Percentiles rank a stretch among this genome's conserved stretches.
Evolutionary conservation across 139 green algal genomes (phyloP).

Genomic region (Coccomyxa sp.): DNA sequence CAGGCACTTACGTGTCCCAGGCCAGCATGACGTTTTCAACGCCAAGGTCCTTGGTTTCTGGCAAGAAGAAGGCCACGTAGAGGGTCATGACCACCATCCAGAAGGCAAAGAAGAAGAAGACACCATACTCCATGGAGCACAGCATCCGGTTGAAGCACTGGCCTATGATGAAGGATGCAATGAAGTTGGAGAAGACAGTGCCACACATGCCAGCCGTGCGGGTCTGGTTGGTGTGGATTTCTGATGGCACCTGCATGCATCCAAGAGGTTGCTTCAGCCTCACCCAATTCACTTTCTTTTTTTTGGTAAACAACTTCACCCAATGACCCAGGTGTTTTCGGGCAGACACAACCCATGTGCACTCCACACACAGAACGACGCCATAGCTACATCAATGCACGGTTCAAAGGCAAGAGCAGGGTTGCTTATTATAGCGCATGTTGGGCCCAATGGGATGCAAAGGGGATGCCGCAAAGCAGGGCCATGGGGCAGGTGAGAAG

Average conservation of each 20-base stretch:
- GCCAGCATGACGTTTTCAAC: slow-evolving; percentile 28
- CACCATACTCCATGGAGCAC: slow-evolving; percentile 43
- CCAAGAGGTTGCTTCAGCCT: not conserved
- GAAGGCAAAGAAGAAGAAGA: slow-evolving; percentile 60
- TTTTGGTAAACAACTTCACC: too few species aligned
- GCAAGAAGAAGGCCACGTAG: slow-evolving; percentile 52
- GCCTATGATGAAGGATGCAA: slow-evolving; percentile 62
- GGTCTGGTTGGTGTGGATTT: slow-evolving; percentile 23
- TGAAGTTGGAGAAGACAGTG: slow-evolving; percentile 22
- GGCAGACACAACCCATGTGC: not conserved
- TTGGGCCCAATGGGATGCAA: too few species aligned
- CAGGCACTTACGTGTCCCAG: too few species aligned
- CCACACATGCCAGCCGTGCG: slow-evolving; percentile 25
- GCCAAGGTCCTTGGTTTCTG: slow-evolving; percentile 63
- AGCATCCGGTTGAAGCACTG: slow-evolving; percentile 62
- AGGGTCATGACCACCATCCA: slow-evolving; percentile 55
- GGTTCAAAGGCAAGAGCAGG: too few species aligned
- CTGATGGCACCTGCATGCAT: not conserved
- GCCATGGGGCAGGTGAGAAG: too few species aligned
- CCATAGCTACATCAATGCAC: too few species aligned
- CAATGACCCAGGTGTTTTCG: not conserved
- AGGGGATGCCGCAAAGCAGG: too few species aligned
- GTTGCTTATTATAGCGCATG: too few species aligned
- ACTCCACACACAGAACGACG: not conserved
- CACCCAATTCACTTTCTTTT: too few species aligned